Conservation (phyloP, 148 eudicot species). For the Spergularia bocconei region DNA sequence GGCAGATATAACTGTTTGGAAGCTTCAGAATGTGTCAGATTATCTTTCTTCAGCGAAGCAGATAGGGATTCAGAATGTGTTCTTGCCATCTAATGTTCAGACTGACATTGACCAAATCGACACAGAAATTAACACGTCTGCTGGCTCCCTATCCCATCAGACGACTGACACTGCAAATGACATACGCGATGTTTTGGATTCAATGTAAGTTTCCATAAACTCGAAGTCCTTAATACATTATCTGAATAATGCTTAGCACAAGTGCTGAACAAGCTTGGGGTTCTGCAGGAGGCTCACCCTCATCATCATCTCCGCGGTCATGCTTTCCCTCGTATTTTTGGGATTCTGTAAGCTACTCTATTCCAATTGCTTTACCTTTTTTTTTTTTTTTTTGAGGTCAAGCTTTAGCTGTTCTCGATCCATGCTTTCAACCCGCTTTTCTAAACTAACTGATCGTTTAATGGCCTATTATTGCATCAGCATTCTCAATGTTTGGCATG, state of each 20-base stretch:
- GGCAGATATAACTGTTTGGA: constrained; percentile 64
- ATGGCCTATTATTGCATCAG: constrained; percentile 39
- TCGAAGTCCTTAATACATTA: background rate
- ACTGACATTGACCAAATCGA: constrained; percentile 64
- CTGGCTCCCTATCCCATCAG: constrained; percentile 44
- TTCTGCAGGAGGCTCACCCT: constrained; percentile 72
- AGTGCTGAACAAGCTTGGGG: constrained; percentile 4
- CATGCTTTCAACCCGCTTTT: background rate
- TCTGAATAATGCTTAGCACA: background rate
- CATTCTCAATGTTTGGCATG: constrained; percentile 77
- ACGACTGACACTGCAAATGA: constrained; percentile 53
- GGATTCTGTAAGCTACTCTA: constrained; percentile 64
- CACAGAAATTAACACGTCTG: constrained; percentile 59
- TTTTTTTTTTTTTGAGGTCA: no score
- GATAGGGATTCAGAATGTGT: constrained; percentile 48
- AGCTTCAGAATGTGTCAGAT: constrained; percentile 60
- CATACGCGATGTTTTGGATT: constrained; percentile 53
- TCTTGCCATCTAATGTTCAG: constrained; percentile 66
- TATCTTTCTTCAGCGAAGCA: constrained; percentile 74
- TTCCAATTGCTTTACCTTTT: background rate
- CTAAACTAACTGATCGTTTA: constrained; percentile 4
- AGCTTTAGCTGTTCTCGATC: constrained; percentile 8
- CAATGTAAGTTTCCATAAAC: constrained; percentile 44
- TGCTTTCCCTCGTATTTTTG: constrained; percentile 72
- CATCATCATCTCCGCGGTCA: constrained; percentile 71